Conservation (phyloP, 1,284 basidiomycete genomes). For the Leccinum pseudoinsigne region DNA sequence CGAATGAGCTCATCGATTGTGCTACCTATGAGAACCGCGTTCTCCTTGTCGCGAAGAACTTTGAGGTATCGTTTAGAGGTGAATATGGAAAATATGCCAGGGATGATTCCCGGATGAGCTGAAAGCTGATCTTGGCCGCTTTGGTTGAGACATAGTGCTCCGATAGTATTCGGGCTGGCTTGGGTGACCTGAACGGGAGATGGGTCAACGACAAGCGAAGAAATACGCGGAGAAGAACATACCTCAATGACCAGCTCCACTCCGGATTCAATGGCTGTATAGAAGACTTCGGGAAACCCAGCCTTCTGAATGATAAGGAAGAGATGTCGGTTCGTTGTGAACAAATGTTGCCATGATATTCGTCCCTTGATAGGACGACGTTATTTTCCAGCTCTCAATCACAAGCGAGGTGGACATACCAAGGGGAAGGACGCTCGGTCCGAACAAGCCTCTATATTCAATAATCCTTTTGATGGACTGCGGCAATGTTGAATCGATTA, state of each 20-base stretch:
- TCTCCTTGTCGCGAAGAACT: too few relatives aligned
- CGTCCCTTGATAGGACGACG: conserved; percentile 60
- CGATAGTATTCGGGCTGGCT: too few relatives aligned
- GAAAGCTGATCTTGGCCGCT: too few relatives aligned
- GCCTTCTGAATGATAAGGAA: conserved; percentile 91
- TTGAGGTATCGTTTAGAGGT: too few relatives aligned
- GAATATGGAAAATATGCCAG: too few relatives aligned
- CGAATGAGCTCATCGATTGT: conserved; percentile 93
- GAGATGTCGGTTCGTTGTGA: conserved; percentile 97
- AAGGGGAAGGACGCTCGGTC: conserved; percentile 82
- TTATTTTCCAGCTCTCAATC: conserved; percentile 9
- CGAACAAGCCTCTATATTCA: conserved; percentile 81
- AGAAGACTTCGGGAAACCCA: conserved; percentile 88
- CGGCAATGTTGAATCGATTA: too few relatives aligned
- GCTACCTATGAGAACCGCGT: too few relatives aligned
- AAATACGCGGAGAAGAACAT: conserved; percentile 12
- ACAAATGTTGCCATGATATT: conserved; percentile 98
- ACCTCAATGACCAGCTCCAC: conserved; percentile 90
- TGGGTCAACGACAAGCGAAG: conserved; percentile 4
- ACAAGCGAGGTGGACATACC: conserved; percentile 42
- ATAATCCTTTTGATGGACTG: conserved; percentile 38
- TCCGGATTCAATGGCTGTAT: conserved; percentile 79
- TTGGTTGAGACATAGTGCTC: too few relatives aligned
- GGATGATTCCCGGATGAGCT: too few relatives aligned
- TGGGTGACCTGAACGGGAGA: too few relatives aligned